Base-by-base conservation (phyloP, 1,284 basidiomycete species). In the Inonotus hispidus region DNA sequence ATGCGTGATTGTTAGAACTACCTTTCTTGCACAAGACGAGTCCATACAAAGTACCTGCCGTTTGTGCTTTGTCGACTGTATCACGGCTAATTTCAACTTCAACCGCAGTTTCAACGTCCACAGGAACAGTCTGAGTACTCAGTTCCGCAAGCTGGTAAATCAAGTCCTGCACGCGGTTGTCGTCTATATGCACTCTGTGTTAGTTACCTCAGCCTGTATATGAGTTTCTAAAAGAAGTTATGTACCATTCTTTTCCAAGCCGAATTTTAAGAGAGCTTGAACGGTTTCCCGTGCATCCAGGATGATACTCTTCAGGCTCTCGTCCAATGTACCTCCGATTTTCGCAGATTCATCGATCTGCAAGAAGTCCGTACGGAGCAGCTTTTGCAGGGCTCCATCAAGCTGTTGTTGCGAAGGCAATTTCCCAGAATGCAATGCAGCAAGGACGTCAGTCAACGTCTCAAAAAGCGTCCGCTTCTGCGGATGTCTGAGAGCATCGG, bases 161-260 rank as follows among this genome's bases (percentile, higher is more conserved):
- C 2, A 81, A 39, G 25, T 80, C 75, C 64, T 82, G 81, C 1
- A 81, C 7, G 59, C 68, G 72, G 66, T 82, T 70, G 63, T 82
- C 80, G 58, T 72, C 80, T 82, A 61, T 35, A 38, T 45, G 0
- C 43, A 23, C 53, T 10, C 10, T 13, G 1, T 7, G 14, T 55
- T n/a, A 39, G 53, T 23, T 14, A 8, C 8, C 2, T 55, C 21
- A 7, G 2, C 35, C 21, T 38, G 1, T n/a, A 10, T 14, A 47
- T 47, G 11, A 3, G 21, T 37, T 49, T 38, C n/a, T 10, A 38
- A 19, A 43, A 1, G 3, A 29, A n/a, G 39, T 25, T 7, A 56
- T 75, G 53, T 60, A 81, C 81, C 71, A 62, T 82, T 83, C 66
- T 82, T 82, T 66, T 82, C 79, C 64, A 75, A 65, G 0, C 79